Base-by-base conservation (phyloP, 495 filamentous ascomycete genomes). In the Recurvomyces mirabilis region DNA sequence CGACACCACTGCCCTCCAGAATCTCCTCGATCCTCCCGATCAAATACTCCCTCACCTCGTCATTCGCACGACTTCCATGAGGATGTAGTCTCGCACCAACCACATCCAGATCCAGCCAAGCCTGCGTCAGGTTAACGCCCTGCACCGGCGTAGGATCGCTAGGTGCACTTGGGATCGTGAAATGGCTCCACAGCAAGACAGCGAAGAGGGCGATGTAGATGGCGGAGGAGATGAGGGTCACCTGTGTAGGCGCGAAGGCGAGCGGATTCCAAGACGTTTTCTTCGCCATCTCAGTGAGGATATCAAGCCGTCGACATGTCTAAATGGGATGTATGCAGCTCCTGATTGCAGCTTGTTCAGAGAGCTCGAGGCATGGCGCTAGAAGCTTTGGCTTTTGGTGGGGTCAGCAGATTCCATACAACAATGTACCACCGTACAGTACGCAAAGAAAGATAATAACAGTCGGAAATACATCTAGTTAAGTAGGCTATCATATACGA, bases 61-160 rank as follows among this genome's bases (percentile, higher is more conserved):
- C 91, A 55, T 94, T 96, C 45, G 71, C 68, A 26, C 68, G 78
- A 24, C 79, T 85, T 62, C 95, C 96, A 62, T 84, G 93, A 0
- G 89, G 91, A 55, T 93, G 91, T 55, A 82, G 93, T 0, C 72
- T 73, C 41, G 66, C 69, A n/a, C 78, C 87, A 14, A 98, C 62
- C 28, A 65, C 63, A 25, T 83, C 74, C 15, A 98, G 72, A 58
- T 98, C 88, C 13, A 69, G 61, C 89, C 89, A 96, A 18, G 89
- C 88, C 65, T 87, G 75, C 20, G 78, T 77, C 14, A 94, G 64
- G 52, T 93, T 81, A 38, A 88, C 65, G 19, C 82, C 84, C 26
- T 63, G 62, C 29, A 71, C 59, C 4, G 60, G 56, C 17, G 69
- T 67, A 28, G 66, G 67, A 32, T 72, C 70, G n/a, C 52, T 66